Base-by-base conservation (phyloP, 148 eudicot species). In the Euryodendron excelsum region DNA sequence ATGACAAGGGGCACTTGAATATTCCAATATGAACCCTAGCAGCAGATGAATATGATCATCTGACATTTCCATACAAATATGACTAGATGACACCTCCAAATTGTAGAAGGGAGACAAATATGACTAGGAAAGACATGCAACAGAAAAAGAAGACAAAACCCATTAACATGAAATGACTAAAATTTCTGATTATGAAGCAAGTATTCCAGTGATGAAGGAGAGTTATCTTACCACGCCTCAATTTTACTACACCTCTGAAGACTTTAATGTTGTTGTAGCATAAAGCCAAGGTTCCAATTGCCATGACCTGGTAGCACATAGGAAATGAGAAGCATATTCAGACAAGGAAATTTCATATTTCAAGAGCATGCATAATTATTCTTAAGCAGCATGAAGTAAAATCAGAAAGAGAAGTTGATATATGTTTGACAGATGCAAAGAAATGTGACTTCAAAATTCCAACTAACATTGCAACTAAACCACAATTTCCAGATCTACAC, bases 241-340 rank as follows among this genome's bases (percentile, higher is more conserved):
- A 86, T 86, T 93, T 96, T 73, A 96, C 98, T 21, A 88, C 98
- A 71, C 97, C 98, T 85, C 91, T 86, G 84, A 91, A 96, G 78
- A 95, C 94, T 87, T 93, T 84, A 84, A 93, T 70, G 79, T 96
- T 96, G 91, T 93, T 86, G 91, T 90, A 93, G 88, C 99, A 96
- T 81, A 91, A 80, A 81, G 99, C 88, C 76, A 93, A 80, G 7
- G 96, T 93, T 82, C 97, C 99, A 80, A 96, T 93, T 52, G 94
- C 91, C 97, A 95, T 93, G 74, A 91, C 82, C 91, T 90, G 82
- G 52, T 31, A 59, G 81, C 63, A 76, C 76, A 47, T 79, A 56
- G 23, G 64, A 79, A 87, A 88, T 81, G 36, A 53, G 79, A 79
- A 30, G 76, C 50, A 69, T 31, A 33, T 44, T 83, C 50, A 53